A percentile compares a stretch with the other conserved stretches of the same genome.
These are phyloP conservation scores for Metschnikowia similis DNA, from an alignment of 805 yeast species.

Conservation along the genomic window DNA sequence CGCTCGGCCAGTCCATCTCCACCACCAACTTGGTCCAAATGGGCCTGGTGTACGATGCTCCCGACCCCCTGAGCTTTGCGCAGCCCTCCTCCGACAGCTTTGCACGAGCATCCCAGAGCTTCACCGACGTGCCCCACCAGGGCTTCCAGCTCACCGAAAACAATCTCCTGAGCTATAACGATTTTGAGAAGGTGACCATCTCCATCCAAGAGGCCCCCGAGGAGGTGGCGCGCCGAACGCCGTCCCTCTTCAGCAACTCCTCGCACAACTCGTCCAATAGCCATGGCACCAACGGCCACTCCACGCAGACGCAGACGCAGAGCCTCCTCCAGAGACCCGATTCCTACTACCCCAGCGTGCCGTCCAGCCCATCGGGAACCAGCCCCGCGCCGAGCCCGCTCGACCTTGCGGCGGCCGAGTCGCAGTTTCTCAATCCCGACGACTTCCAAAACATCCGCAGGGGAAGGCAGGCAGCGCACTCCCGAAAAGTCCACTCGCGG, in stretches of 20 bases:
- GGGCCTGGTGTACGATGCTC: background rate
- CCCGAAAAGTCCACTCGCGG: constrained; percentile 12
- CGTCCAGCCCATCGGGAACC: constrained; percentile 2
- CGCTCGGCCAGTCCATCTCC: constrained; percentile 37
- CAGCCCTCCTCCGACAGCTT: background rate
- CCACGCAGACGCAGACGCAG: background rate
- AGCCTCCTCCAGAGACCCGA: constrained; percentile 1
- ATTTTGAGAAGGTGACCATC: constrained; percentile 13
- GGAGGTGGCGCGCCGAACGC: constrained; percentile 42
- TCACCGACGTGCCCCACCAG: background rate
- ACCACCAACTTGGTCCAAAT: constrained; percentile 26
- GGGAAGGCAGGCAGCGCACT: constrained; percentile 37
- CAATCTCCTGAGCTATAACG: constrained; percentile 16
- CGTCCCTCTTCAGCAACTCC: constrained; percentile 54
- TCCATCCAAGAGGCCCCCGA: constrained; percentile 23
- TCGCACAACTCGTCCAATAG: constrained; percentile 36
- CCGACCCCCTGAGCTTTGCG: background rate
- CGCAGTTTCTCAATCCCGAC: constrained; percentile 28
- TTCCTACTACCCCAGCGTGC: background rate
- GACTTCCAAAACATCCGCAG: constrained; percentile 37
- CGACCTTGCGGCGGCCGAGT: constrained; percentile 15
- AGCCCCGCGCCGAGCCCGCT: constrained; percentile 10
- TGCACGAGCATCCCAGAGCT: background rate
- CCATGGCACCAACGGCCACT: constrained; percentile 19
- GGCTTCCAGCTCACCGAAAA: constrained; percentile 15